phyloP scores from a whole-genome alignment of 2,329 filamentous ascomycete species.

The Aspergillus persii region DNA sequence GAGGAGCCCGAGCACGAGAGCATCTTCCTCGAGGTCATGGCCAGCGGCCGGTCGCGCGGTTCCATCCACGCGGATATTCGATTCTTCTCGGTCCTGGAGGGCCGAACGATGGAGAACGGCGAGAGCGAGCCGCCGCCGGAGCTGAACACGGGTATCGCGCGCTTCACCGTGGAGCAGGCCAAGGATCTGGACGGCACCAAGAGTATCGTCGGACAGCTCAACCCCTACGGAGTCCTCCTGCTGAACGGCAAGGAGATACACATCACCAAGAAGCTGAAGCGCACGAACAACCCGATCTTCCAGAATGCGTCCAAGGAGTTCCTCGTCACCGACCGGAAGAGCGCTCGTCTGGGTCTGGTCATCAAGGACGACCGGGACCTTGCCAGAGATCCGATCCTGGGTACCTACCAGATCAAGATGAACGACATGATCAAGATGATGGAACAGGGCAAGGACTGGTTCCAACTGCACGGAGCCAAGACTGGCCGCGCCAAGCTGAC shows the following conservation, averaged over 20 bases:
- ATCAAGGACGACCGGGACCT: conserved; percentile 95
- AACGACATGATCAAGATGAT: conserved; percentile 90
- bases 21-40: conserved; percentile 76
- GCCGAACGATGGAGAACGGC: conserved; percentile 66
- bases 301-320: conserved; percentile 90
- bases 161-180: conserved; percentile 90
- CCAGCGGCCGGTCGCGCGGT: conserved; percentile 80
- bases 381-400: conserved; percentile 75
- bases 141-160: conserved; percentile 87
- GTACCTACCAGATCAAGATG: conserved; percentile 91
- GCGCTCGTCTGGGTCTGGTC: conserved; percentile 82
- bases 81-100: conserved; percentile 90
- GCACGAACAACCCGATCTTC: conserved; percentile 97
- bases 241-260: conserved; percentile 92
- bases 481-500: conserved; percentile 86
- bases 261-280: conserved; percentile 86
- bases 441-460: conserved; percentile 95
- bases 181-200: conserved; percentile 93
- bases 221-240: conserved; percentile 83
- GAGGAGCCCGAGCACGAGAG: conserved; percentile 77
- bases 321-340: conserved; percentile 89
- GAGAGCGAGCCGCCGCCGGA: conserved; percentile 78
- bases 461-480: conserved; percentile 76
- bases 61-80: conserved; percentile 76
- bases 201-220: conserved; percentile 86